Evolutionary conservation across 2,329 filamentous ascomycete species (phyloP), one percentile per base, ranked within the genome.

Genomic region (Dactylellina drechsleri): DNA sequence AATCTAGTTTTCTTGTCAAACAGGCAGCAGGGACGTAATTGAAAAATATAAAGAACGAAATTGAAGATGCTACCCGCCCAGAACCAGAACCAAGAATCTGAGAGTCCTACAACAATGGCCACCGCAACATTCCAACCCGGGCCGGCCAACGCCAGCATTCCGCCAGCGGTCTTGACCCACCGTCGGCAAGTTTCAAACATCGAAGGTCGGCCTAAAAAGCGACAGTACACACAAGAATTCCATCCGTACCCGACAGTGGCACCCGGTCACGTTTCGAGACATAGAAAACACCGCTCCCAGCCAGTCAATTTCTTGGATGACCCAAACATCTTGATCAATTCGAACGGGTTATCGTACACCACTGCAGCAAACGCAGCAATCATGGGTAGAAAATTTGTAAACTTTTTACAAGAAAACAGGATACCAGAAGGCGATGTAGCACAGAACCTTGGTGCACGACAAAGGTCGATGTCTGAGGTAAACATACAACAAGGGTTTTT

Each of bases 1-100:
- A 45, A 52, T 16, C n/a, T 31, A 57, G 61, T 52, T 56, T 49
- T 28, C 18, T 57, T 62, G 50, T 70, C 66, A 70, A 26, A 18
- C 23, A 50, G 20, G 57, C 56, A 50, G 52, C 43, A 66, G 49
- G n/a, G 36, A 61, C 53, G 54, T 71, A 45, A 28, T 52, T 73
- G 45, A 61, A 36, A 36, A 36, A 36, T 5, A 36, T 36, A 36
- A 36, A 36, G 57, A 73, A 52, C 47, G 47, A 47, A 13, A 20
- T 56, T 36, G 58, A 74, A 41, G 56, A 74, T 74, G 70, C 62
- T 74, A 54, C 70, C 70, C 62, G 62, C 62, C 70, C 70, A 74
- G 70, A 74, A 74, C 70, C 70, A 74, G 70, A 74, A 74, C 26
- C 70, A 74, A 67, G 70, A 74, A 74, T 67, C 70, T 64, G 62